Evolutionary conservation across 148 eudicot species (phyloP).

Genomic region (Vaccinium darrowii): DNA sequence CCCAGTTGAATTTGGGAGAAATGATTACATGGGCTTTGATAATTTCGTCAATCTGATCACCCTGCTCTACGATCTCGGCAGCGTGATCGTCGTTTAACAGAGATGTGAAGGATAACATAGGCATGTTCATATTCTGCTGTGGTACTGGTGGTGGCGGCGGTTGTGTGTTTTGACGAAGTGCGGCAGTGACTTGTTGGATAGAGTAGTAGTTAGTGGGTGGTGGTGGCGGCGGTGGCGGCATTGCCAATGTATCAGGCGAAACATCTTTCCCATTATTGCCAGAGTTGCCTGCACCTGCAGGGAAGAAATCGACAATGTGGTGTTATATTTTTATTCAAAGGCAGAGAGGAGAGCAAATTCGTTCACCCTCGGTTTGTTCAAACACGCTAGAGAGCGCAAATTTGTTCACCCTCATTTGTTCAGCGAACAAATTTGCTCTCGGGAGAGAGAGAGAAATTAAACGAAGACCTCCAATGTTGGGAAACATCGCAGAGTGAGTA

Average conservation of each 20-base stretch:
- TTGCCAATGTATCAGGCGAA: not conserved
- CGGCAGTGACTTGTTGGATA: not conserved
- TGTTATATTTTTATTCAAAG: not conserved
- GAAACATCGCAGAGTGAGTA: not conserved
- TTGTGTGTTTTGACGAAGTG: not conserved
- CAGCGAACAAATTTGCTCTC: too few relatives aligned
- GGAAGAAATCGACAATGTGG: not conserved
- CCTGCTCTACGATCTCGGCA: slow-evolving; percentile 12
- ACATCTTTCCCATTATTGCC: slow-evolving; percentile 8
- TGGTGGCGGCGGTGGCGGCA: not conserved
- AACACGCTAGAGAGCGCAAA: too few relatives aligned
- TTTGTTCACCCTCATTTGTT: too few relatives aligned
- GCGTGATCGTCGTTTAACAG: slow-evolving; percentile 6
- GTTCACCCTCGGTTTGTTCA: too few relatives aligned
- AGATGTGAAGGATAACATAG: slow-evolving; percentile 7
- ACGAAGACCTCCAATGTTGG: slow-evolving; percentile 8
- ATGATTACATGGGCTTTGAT: slow-evolving; percentile 14
- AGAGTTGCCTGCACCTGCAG: slow-evolving; percentile 7
- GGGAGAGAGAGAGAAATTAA: not conserved
- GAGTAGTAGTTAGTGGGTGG: not conserved
- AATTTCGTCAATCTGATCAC: slow-evolving; percentile 11
- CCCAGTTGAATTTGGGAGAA: not conserved
- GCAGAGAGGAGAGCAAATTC: too few relatives aligned
- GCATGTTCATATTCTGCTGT: not conserved
- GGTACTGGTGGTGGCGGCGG: not conserved